A percentile compares a stretch with the other conserved stretches of the same genome.
Evolutionary conservation across 164 flowering plant species (phyloP).

Genomic region (Akebia trifoliata): DNA sequence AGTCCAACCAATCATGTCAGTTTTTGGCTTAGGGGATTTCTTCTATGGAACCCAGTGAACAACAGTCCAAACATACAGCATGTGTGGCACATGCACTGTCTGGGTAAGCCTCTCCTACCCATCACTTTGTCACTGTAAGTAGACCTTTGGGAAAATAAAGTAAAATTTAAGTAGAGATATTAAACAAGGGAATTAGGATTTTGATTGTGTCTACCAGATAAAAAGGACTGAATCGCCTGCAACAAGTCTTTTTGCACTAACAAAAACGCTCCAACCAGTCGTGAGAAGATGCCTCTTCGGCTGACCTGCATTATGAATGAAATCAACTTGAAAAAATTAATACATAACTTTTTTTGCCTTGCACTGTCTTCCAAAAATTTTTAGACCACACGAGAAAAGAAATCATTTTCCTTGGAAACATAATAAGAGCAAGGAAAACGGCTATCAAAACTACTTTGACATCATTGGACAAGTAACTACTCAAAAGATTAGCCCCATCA

Average conservation of each 20-base stretch:
- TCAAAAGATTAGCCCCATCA: neutral
- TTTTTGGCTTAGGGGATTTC: neutral
- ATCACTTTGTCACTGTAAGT: neutral
- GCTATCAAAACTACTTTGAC: neutral
- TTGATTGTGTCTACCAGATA: conserved; percentile 51
- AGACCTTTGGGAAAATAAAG: neutral
- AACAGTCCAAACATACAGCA: neutral
- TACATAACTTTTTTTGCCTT: neutral
- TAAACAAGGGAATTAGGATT: neutral
- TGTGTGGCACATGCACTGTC: neutral
- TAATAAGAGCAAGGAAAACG: neutral
- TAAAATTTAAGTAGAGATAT: neutral
- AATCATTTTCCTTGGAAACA: neutral
- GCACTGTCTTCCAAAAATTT: neutral
- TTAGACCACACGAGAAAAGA: neutral
- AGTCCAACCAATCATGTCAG: neutral
- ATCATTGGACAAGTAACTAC: neutral
- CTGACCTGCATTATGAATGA: conserved; percentile 57
- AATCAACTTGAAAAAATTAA: conserved; percentile 1
- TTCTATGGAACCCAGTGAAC: neutral
- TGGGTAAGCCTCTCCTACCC: neutral
- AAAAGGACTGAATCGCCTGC: conserved; percentile 93
- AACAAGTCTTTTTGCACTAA: conserved; percentile 84
- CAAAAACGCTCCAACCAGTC: conserved; percentile 91
- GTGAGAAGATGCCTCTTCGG: conserved; percentile 92